Evolutionary conservation across 306 rosid genomes (phyloP), one percentile per base, ranked within the genome.

Genomic region (Citrullus mucosospermus): DNA sequence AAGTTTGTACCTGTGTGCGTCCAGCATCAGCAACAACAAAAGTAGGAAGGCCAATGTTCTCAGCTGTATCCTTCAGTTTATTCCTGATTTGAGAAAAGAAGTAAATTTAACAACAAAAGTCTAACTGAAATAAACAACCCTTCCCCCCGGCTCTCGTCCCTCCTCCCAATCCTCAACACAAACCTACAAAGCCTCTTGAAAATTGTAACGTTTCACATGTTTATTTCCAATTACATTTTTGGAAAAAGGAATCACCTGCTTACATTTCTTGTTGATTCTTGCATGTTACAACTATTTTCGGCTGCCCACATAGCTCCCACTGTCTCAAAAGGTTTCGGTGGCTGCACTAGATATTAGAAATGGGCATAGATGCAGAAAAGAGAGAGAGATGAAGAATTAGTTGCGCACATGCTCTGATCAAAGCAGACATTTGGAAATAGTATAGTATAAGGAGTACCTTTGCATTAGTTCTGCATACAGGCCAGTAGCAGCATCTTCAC

Each of bases 1-100:
- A 17, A 43, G 58, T 14, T 43, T 20, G 9, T 85, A 90, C 98
- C 97, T 94, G 95, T 65, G 98, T 94, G 81, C 98, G 86, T 81
- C 98, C 98, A 63, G 98, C 98, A 68, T 94, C 97, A 11, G 97
- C 92, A 36, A 94, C 96, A 79, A 88, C 93, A 86, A 88, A 90
- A 53, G 98, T 92, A 73, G 98, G 97, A 81, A 94, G 93, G 84
- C 93, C 95, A 83, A 89, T 82, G 78, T 41, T 82, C 17, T 89
- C 97, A 61, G 98, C 97, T 78, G 90, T 68, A 66, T 94, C 97
- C 83, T 63, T 86, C 55, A 94, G 90, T 87, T 83, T 94, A 87
- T 90, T 94, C 98, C 98, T 94, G 83, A 76, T 78, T 65, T 17
- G 4, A 10, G 55, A 76, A 17, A 70, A 22, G 3, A 13, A 32